Conservation (phyloP, 805 yeast genomes). For the Tetrapisispora arboricola region DNA sequence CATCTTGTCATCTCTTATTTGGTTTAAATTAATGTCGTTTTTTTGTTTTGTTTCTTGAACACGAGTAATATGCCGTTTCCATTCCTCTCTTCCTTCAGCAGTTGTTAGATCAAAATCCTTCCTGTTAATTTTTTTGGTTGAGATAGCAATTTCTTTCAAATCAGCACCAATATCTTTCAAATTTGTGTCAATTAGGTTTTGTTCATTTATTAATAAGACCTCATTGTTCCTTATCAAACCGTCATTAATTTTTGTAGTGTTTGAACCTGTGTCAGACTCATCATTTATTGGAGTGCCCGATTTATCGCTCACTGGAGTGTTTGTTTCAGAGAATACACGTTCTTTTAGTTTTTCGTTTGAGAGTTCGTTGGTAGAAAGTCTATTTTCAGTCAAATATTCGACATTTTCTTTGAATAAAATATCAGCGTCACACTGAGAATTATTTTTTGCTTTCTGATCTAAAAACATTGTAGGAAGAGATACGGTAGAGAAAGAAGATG, state of each 20-base stretch:
- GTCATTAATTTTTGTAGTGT: too few species aligned
- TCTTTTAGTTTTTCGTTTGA: neutral
- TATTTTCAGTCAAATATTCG: neutral
- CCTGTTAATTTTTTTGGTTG: too few species aligned
- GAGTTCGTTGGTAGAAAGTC: neutral
- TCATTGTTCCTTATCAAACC: too few species aligned
- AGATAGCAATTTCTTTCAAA: too few species aligned
- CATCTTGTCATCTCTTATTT: neutral
- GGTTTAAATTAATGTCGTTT: neutral
- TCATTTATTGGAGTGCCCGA: neutral
- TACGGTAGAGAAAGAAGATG: neutral
- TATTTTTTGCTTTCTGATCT: neutral
- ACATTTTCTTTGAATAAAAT: constrained; percentile 1
- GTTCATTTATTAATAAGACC: too few species aligned
- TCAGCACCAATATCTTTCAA: too few species aligned
- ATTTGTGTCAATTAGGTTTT: too few species aligned
- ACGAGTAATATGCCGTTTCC: neutral
- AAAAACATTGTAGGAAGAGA: neutral
- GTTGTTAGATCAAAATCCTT: constrained; percentile 2
- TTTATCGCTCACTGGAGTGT: neutral
- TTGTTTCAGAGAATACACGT: neutral
- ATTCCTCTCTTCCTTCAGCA: constrained; percentile 1
- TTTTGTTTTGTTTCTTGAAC: neutral
- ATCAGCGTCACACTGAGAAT: neutral
- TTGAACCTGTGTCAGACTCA: too few species aligned